These are phyloP conservation scores for Fusarium incarnatum DNA, from an alignment of 2,329 filamentous ascomycete species.

Conservation along the genomic window DNA sequence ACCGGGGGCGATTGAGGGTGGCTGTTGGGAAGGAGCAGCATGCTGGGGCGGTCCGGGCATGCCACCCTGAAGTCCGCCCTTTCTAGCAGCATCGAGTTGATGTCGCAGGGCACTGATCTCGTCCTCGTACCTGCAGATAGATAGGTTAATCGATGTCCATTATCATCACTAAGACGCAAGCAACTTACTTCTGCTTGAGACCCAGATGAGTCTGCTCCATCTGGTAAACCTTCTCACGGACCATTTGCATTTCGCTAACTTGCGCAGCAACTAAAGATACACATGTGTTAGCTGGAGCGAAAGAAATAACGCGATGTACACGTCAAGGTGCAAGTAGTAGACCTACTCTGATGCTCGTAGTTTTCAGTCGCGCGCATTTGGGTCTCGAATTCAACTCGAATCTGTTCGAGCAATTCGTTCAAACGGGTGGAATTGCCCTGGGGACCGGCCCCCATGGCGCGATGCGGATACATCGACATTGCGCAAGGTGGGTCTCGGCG, in stretches of 20 bases:
- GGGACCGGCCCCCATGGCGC: slow-evolving; percentile 81
- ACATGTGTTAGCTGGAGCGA: slow-evolving; percentile 38
- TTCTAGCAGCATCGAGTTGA: slow-evolving; percentile 83
- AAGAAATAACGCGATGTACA: slow-evolving; percentile 18
- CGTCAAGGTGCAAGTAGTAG: slow-evolving; percentile 15
- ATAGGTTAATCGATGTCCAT: slow-evolving; percentile 7
- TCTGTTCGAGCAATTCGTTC: slow-evolving; percentile 90
- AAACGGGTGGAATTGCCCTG: slow-evolving; percentile 72
- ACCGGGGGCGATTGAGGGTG: slow-evolving; percentile 89
- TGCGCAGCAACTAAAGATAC: slow-evolving; percentile 79
- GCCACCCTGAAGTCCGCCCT: slow-evolving; percentile 65
- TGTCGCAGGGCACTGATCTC: slow-evolving; percentile 87
- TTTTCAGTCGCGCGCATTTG: slow-evolving; percentile 84
- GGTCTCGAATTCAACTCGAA: slow-evolving; percentile 90
- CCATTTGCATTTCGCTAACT: slow-evolving; percentile 94
- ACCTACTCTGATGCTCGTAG: slow-evolving; percentile 94
- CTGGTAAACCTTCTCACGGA: slow-evolving; percentile 91
- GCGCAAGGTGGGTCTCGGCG: slow-evolving; percentile 40
- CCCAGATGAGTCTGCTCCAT: slow-evolving; percentile 90
- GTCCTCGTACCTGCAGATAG: slow-evolving; percentile 83
- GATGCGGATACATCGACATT: slow-evolving; percentile 91
- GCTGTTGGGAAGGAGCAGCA: slow-evolving; percentile 82
- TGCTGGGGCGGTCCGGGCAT: slow-evolving; percentile 80
- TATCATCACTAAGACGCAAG: neutral
- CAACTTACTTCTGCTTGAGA: slow-evolving; percentile 88